Conservation (phyloP, 495 filamentous ascomycete genomes). For the Entonaema liquescens region DNA sequence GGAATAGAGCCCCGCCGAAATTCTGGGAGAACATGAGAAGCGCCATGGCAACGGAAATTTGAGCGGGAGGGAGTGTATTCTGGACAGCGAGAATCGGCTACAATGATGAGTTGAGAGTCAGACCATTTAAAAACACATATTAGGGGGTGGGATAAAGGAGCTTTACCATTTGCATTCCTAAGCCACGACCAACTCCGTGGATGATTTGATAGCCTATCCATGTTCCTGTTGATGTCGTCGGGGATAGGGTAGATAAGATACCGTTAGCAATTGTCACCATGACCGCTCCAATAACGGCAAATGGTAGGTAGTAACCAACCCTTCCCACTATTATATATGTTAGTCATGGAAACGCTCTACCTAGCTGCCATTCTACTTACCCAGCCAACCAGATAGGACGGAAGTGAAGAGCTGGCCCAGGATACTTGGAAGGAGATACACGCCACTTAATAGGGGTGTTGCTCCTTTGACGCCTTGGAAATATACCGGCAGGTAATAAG, state of each 20-base stretch:
- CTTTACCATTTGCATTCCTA: slow-evolving; percentile 1
- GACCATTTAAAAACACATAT: not conserved
- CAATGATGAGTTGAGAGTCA: not conserved
- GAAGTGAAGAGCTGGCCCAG: slow-evolving; percentile 52
- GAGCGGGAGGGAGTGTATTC: slow-evolving; percentile 3
- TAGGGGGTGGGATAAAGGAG: not conserved
- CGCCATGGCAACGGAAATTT: slow-evolving; percentile 3
- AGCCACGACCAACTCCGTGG: not conserved
- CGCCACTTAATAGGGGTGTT: slow-evolving; percentile 54
- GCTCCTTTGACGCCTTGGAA: slow-evolving; percentile 65
- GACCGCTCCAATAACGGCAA: not conserved
- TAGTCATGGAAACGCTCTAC: not conserved
- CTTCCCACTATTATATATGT: not conserved
- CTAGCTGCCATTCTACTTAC: slow-evolving; percentile 19
- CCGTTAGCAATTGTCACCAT: slow-evolving; percentile 8
- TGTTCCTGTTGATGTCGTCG: not conserved
- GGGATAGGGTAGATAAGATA: not conserved
- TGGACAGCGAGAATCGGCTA: slow-evolving; percentile 1
- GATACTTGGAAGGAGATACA: slow-evolving; percentile 57
- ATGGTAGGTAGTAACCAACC: not conserved
- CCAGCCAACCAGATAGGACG: slow-evolving; percentile 50
- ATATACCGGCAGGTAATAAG: slow-evolving; percentile 68
- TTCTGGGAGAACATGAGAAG: slow-evolving; percentile 1
- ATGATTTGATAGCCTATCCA: slow-evolving; percentile 6
- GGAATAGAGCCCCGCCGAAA: slow-evolving; percentile 3